Evolutionary conservation across 139 green algal species (phyloP), one percentile per base, ranked within the genome.

Genomic region (Chlamydomonas urium): DNA sequence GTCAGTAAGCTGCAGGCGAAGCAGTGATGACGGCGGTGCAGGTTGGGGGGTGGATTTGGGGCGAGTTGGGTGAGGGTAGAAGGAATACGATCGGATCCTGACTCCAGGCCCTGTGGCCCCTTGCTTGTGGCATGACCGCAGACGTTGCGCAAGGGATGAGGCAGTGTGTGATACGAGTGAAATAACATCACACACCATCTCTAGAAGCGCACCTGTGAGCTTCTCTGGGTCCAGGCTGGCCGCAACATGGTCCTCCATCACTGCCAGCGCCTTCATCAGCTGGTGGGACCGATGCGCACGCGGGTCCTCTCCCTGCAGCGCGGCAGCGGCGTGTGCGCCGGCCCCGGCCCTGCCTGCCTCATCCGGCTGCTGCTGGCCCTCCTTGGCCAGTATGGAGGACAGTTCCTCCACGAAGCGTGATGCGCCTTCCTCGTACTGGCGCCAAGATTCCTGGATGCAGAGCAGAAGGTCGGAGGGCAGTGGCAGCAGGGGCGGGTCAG

Each of bases 121-220:
- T n/a, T n/a, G n/a, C n/a, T n/a, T n/a, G n/a, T n/a, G n/a, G n/a
- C n/a, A n/a, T n/a, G n/a, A n/a, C n/a, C n/a, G n/a, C n/a, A n/a
- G n/a, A n/a, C n/a, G n/a, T n/a, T n/a, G n/a, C n/a, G n/a, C n/a
- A n/a, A n/a, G n/a, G n/a, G n/a, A n/a, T n/a, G n/a, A n/a, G n/a
- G n/a, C n/a, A n/a, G n/a, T n/a, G n/a, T 53, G 10, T 10, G 42
- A 17, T 53, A 17, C 10, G 42, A 10, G 17, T 10, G 42, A 17
- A 10, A 53, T 17, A 53, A 17, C 42, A 17, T 53, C 42, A 17
- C 14, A 17, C 42, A 17, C 42, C 10, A 17, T 53, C 14, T 53
- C 42, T n/a, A 53, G 14, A 14, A 65, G n/a, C 72, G 3, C 38
- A 72, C 75, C 75, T 66, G 77, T 82, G 6, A 82, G 66, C 14